phyloP scores from a whole-genome alignment of 768 basidiomycete genomes.

The Tricholoma saponaceum region DNA sequence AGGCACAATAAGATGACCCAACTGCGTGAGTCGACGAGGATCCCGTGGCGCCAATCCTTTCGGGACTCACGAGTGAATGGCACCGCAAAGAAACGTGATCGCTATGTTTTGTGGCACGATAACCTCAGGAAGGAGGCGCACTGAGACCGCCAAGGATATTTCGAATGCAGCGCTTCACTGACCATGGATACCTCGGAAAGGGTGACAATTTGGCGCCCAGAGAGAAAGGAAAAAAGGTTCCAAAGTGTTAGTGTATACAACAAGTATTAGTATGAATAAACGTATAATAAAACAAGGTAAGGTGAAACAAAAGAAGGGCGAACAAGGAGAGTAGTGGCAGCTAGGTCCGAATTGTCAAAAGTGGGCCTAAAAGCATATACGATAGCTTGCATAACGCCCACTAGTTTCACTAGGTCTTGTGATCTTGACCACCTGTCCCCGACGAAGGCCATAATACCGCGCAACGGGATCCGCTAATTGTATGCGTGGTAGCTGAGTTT shows the following conservation, averaged over 20 bases:
- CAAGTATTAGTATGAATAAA: constrained; percentile 20
- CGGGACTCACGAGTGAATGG: background rate
- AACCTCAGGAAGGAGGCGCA: too few species aligned
- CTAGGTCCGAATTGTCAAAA: background rate
- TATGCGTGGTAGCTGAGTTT: constrained; percentile 96
- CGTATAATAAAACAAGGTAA: constrained; percentile 15
- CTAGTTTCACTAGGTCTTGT: constrained; percentile 96
- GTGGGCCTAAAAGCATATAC: constrained; percentile 70
- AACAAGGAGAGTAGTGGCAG: background rate
- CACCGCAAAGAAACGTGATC: background rate
- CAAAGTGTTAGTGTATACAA: constrained; percentile 23
- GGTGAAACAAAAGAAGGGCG: constrained; percentile 10
- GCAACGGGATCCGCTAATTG: constrained; percentile 97
- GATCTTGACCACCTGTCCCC: constrained; percentile 98
- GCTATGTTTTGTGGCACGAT: too few species aligned
- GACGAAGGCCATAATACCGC: constrained; percentile 91
- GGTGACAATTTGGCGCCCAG: background rate
- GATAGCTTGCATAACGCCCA: constrained; percentile 89
- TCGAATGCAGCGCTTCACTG: background rate
- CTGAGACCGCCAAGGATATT: background rate
- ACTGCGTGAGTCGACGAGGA: background rate
- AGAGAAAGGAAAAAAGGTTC: constrained; percentile 4
- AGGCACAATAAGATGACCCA: background rate
- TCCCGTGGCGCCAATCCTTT: background rate
- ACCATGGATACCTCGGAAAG: constrained; percentile 23